Percentiles rank a stretch among this genome's conserved stretches.
Evolutionary conservation across 1,139 yeast genomes (phyloP).

Genomic region (Debaryomycetaceae sp.): DNA sequence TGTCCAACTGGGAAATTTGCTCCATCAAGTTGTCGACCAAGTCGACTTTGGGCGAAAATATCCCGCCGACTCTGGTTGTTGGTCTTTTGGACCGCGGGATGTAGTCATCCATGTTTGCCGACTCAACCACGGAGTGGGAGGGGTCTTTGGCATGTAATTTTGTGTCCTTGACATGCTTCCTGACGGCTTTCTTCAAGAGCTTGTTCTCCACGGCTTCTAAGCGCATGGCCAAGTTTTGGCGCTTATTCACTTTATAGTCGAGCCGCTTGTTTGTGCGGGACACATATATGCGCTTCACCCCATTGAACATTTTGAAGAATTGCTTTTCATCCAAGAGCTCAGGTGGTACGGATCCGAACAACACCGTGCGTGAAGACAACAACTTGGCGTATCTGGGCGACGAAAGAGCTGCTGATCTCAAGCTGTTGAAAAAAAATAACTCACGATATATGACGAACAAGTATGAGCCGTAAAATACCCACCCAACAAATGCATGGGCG

Average conservation of each 20-base stretch:
- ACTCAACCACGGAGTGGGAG: slow-evolving; percentile 31
- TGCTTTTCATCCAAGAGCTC: slow-evolving; percentile 60
- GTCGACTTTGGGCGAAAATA: slow-evolving; percentile 55
- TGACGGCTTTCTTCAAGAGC: slow-evolving; percentile 57
- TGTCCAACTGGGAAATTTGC: slow-evolving; percentile 50
- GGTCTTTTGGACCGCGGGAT: slow-evolving; percentile 80
- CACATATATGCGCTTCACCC: slow-evolving; percentile 72
- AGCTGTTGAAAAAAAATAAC: slow-evolving; percentile 69
- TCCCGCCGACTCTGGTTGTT: slow-evolving; percentile 51
- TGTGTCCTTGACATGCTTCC: slow-evolving; percentile 58
- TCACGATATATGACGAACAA: slow-evolving; percentile 77
- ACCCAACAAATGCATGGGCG: slow-evolving; percentile 81
- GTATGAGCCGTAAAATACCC: slow-evolving; percentile 71
- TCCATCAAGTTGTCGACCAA: slow-evolving; percentile 56
- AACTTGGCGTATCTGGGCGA: slow-evolving; percentile 74
- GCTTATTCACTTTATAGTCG: slow-evolving; percentile 51
- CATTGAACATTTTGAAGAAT: slow-evolving; percentile 55
- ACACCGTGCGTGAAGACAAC: slow-evolving; percentile 71
- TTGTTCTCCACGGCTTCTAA: slow-evolving; percentile 69
- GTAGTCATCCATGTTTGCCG: slow-evolving; percentile 55
- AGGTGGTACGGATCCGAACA: slow-evolving; percentile 78
- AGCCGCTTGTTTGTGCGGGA: slow-evolving; percentile 65
- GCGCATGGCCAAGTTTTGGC: slow-evolving; percentile 57
- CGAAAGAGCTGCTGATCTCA: slow-evolving; percentile 76
- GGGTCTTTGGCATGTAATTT: slow-evolving; percentile 45